Evolutionary conservation across 202 grass and related monocot genomes (phyloP), one percentile per base, ranked within the genome.

Genomic region (Saccharum hybrid): DNA sequence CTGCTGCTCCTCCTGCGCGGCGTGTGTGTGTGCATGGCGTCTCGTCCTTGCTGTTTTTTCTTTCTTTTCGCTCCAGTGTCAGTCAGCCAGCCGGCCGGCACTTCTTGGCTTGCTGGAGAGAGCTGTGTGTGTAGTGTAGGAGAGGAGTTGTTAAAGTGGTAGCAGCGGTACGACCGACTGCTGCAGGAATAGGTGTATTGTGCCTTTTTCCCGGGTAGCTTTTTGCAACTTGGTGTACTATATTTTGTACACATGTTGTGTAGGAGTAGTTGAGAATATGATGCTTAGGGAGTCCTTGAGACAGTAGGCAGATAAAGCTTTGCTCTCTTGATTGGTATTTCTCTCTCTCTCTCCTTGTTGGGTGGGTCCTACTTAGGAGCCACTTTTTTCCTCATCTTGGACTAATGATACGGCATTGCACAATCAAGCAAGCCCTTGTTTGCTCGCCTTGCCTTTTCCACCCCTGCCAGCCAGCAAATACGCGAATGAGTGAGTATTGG

Each of bases 221-320:
- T 83, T 88, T 83, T 56, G 57, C 86, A 71, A 78, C 66, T 83
- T 66, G 73, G 33, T 43, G 71, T 83, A 87, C 85, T 87, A 82
- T 82, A 71, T 87, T 77, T 82, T 87, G 79, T 76, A 77, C 73
- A 78, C 72, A 82, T 70, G 22, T 72, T 64, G 66, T 10, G 79
- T 72, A 18, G 49, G 4, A 51, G 49, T n/a, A 87, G 79, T 51
- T 87, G 85, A 41, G 72, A 52, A 71, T 76, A 87, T 77, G 72
- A 87, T 87, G 72, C 63, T 10, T 76, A 43, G 42, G 61, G 19
- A 85, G 26, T 46, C 40, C 68, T 49, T 71, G 75, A 79, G 56
- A 79, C 83, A 56, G 36, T 37, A 37, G 31, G 31, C 49, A 57
- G 71, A 56, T 37, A 85, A 48, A 85, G 52, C 41, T 46, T 46